A percentile compares a stretch with the other conserved stretches of the same genome.
Evolutionary conservation across 1,284 basidiomycete species (phyloP).

Genomic region (Austroboletus rostrupii): DNA sequence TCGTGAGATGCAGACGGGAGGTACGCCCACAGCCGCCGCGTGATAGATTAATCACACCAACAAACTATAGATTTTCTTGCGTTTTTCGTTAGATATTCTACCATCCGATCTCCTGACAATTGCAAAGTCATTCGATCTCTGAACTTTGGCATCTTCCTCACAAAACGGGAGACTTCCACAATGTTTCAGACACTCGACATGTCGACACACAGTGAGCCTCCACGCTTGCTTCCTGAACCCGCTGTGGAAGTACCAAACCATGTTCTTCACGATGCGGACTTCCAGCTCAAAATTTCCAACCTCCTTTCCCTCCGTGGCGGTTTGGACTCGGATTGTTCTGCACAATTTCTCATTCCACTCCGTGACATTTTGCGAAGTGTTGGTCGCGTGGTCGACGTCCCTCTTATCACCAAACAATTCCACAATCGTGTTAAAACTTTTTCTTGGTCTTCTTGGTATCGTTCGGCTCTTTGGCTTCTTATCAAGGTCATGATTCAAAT

Average conservation of each 20-base stretch:
- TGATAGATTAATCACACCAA: neutral
- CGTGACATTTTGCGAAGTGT: constrained; percentile 29
- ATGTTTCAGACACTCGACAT: neutral
- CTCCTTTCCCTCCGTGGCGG: constrained; percentile 19
- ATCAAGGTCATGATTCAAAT: neutral
- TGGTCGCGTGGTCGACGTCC: constrained; percentile 14
- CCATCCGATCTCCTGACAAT: neutral
- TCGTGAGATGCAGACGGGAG: no score
- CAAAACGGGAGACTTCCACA: neutral
- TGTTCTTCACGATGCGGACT: constrained; percentile 13
- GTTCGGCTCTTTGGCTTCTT: no score
- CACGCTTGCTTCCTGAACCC: constrained; percentile 8
- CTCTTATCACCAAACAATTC: constrained; percentile 23
- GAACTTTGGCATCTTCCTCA: neutral
- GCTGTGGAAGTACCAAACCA: constrained; percentile 18
- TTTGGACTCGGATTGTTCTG: constrained; percentile 15
- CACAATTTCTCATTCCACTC: constrained; percentile 30
- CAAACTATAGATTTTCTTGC: neutral
- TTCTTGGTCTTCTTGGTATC: neutral
- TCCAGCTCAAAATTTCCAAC: constrained; percentile 2
- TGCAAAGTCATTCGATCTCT: neutral
- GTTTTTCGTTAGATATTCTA: neutral
- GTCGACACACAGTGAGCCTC: neutral
- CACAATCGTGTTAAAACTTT: constrained; percentile 29
- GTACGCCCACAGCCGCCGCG: neutral